phyloP scores from a whole-genome alignment of 192 early-diverging fungal species.

The Obelidium mucronatum region DNA sequence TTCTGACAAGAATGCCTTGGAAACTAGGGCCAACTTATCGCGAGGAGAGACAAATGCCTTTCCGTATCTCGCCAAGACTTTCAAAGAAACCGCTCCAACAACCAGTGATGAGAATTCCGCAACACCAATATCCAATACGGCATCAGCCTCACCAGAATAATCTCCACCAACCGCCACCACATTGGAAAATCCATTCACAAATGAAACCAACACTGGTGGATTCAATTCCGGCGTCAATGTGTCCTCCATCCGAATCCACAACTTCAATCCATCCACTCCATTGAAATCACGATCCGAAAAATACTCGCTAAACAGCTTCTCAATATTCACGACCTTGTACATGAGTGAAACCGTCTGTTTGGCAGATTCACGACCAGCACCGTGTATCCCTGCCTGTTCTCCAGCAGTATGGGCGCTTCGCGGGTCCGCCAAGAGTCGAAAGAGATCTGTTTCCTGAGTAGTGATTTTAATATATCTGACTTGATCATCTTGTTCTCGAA shows the following conservation, averaged over 20 bases:
- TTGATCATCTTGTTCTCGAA: slow-evolving; percentile 20
- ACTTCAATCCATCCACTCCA: slow-evolving; percentile 11
- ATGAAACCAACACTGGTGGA: slow-evolving; percentile 2
- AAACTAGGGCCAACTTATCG: neutral
- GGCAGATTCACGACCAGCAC: neutral
- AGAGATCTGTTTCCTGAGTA: slow-evolving; percentile 9
- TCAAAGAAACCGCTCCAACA: slow-evolving; percentile 11
- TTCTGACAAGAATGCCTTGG: neutral
- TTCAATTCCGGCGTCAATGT: slow-evolving; percentile 12
- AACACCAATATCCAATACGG: slow-evolving; percentile 5
- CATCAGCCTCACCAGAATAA: neutral
- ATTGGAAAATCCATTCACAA: neutral
- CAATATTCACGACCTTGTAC: too few relatives aligned
- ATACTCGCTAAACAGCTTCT: neutral
- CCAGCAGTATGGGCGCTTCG: neutral
- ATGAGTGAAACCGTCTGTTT: neutral
- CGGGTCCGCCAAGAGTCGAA: slow-evolving; percentile 14
- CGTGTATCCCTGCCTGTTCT: neutral
- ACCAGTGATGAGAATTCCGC: slow-evolving; percentile 22
- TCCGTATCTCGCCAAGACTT: slow-evolving; percentile 13
- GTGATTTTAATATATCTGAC: neutral
- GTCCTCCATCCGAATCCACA: neutral
- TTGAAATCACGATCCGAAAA: slow-evolving; percentile 20
- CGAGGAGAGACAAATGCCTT: slow-evolving; percentile 4
- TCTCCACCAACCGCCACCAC: neutral